phyloP scores from a whole-genome alignment of 2,329 filamentous ascomycete species.

The Sporothrix euskadiensis region DNA sequence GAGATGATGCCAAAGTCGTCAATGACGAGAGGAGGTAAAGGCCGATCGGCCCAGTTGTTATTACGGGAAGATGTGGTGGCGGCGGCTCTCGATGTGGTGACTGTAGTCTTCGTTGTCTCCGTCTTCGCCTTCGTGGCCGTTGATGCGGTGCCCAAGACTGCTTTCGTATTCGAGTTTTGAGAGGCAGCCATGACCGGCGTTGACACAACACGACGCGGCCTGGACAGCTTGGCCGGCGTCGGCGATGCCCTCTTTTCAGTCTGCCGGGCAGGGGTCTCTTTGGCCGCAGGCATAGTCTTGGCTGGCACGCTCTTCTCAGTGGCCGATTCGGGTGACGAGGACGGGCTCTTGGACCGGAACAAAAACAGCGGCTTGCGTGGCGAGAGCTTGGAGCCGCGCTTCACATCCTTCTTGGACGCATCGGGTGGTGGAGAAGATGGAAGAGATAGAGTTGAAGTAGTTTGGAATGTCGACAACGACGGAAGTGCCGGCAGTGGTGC shows the following conservation, averaged over 20 bases:
- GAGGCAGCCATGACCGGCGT: neutral
- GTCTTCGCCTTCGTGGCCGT: neutral
- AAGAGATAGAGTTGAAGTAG: neutral
- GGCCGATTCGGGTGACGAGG: neutral
- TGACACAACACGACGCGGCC: neutral
- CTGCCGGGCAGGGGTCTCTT: neutral
- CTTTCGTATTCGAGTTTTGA: neutral
- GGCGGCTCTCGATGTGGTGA: neutral
- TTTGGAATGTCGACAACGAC: neutral
- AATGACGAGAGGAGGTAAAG: constrained; percentile 19
- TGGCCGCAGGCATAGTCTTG: neutral
- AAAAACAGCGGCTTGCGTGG: constrained; percentile 13
- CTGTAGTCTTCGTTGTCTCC: neutral
- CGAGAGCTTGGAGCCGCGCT: neutral
- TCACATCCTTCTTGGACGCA: neutral
- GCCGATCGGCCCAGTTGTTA: constrained; percentile 21
- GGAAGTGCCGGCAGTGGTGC: constrained; percentile 21
- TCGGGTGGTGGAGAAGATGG: neutral
- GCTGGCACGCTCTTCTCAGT: neutral
- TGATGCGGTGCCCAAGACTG: neutral
- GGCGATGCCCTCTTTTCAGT: neutral
- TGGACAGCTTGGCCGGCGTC: neutral
- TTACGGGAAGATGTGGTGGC: neutral
- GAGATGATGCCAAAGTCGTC: constrained; percentile 11
- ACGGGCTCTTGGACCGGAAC: constrained; percentile 11